These are phyloP conservation scores for Lactarius tabidus DNA, from an alignment of 768 basidiomycete species.

Conservation along the genomic window DNA sequence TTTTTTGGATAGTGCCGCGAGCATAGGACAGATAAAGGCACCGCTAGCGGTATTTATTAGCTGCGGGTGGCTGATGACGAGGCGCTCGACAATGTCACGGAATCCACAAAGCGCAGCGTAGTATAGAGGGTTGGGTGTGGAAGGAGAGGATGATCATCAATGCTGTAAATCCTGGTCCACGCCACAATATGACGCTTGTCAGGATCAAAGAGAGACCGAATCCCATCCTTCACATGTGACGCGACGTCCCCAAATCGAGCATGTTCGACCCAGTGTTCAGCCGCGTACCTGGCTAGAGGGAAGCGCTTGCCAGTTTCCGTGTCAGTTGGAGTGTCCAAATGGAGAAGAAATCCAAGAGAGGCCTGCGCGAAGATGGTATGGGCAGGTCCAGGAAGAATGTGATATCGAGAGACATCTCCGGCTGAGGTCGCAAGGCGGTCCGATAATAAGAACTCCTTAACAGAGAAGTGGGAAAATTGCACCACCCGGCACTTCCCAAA, in stretches of 20 bases:
- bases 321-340: not conserved
- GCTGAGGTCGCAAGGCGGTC: not conserved
- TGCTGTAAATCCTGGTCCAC: too few relatives aligned
- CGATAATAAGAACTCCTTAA: slow-evolving; percentile 2
- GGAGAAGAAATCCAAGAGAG: not conserved
- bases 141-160: too few relatives aligned
- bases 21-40: not conserved
- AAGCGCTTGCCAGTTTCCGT: not conserved
- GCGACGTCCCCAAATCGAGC: not conserved
- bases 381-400: not conserved
- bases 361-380: not conserved
- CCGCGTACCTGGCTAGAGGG: not conserved
- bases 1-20: not conserved
- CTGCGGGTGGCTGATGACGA: not conserved
- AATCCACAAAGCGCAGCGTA: not conserved
- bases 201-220: not conserved
- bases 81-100: not conserved
- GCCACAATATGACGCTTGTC: not conserved
- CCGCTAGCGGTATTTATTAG: not conserved
- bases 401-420: not conserved
- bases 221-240: not conserved
- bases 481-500: too few relatives aligned
- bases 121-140: not conserved
- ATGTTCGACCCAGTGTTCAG: not conserved
- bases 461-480: not conserved